Conservation (phyloP, 805 yeast genomes). For the Metschnikowia proteae region DNA sequence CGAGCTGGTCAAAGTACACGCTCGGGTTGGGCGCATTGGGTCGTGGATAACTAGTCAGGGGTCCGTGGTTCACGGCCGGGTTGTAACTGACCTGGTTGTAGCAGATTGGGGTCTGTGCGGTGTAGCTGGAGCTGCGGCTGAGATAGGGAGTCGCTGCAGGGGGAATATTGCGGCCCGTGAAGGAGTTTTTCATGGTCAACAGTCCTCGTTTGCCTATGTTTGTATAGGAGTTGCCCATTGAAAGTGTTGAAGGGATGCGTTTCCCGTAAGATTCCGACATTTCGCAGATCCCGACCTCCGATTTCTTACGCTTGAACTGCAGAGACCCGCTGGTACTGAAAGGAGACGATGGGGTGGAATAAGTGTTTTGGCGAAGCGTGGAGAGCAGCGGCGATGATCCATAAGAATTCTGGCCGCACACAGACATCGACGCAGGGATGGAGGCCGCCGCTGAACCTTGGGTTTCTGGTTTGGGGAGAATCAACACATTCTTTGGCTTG, state of each 20-base stretch:
- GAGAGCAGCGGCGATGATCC: constrained; percentile 1
- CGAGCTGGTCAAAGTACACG: constrained; percentile 9
- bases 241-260: constrained; percentile 16
- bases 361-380: not conserved
- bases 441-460: not conserved
- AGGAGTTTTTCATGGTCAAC: constrained; percentile 8
- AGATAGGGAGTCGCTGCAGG: not conserved
- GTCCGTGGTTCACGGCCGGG: not conserved
- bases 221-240: constrained; percentile 13
- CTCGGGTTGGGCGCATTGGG: not conserved
- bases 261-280: constrained; percentile 21
- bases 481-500: constrained; percentile 37
- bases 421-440: not conserved
- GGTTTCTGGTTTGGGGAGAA: constrained; percentile 36
- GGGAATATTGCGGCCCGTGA: constrained; percentile 3
- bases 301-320: constrained; percentile 41
- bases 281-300: constrained; percentile 30
- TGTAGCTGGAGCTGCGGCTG: constrained; percentile 5
- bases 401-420: not conserved
- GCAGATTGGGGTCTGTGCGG: constrained; percentile 3
- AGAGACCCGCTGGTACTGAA: constrained; percentile 21
- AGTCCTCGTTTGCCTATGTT: constrained; percentile 16
- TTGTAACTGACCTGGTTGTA: not conserved
- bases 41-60: not conserved
- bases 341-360: constrained; percentile 17